Evolutionary conservation across 345 rosid species (phyloP), one percentile per base, ranked within the genome.

Genomic region (Stellera chamaejasme): DNA sequence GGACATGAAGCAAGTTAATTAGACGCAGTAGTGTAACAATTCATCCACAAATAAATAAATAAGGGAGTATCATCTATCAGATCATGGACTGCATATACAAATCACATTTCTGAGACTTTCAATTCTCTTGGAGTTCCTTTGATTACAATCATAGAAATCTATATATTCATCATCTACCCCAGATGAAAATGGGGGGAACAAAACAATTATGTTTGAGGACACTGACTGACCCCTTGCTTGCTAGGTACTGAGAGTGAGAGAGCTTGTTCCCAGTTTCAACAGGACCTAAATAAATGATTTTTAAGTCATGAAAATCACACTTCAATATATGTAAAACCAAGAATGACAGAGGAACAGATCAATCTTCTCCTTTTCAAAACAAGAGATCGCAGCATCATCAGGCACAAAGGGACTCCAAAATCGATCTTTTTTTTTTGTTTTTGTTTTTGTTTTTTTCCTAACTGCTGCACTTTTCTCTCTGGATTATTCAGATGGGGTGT

Each of bases 401-500:
- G 63, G 65, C 60, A 62, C 66, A 36, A 68, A 32, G 55, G 44
- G 54, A 45, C 69, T 66, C 65, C 74, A 49, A 70, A 66, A 62
- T 43, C 23, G 23, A 19, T 19, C 23, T 19, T 19, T 19, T 19
- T 19, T 19, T 19, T 0, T n/a, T n/a, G n/a, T n/a, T n/a, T n/a
- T 48, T 39, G 60, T 65, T 48, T 27, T 58, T 45, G 48, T 62
- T 51, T 55, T 62, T 58, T 54, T 72, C 72, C 73, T 43, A 62
- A 47, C 70, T 63, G 79, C 70, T 63, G 79, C 66, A 65, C 66
- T 63, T 54, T 19, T 50, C 67, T 69, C 62, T 62, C 23, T 11
- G 63, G 55, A 70, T 78, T 76, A 69, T 77, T 79, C 51, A 27
- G 67, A 69, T 68, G 67, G 70, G 58, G 63, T n/a, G 62, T 62